Base-by-base conservation (phyloP, 108 stramenopile species). In the Nitzschia sp. region DNA sequence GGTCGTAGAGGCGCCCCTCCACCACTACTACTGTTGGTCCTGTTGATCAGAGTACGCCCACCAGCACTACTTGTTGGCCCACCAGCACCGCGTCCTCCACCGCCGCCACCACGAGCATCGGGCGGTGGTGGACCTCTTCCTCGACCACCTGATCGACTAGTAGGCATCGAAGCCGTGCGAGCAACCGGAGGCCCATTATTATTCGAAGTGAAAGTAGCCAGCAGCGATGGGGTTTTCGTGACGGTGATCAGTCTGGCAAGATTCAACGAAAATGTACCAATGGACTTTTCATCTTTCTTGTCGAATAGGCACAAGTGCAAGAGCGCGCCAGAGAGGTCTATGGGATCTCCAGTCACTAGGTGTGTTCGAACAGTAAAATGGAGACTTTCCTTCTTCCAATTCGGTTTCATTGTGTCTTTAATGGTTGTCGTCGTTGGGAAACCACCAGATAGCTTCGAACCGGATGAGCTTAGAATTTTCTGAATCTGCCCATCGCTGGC, bases 221-320 rank as follows among this genome's bases (percentile, higher is more conserved):
- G 6, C 38, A 41, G 19, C 4, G 48, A 50, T 1, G 60, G 60
- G 41, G 53, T 50, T 26, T 45, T 33, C 22, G 72, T 58, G 16
- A 68, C 46, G 36, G 52, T 55, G 22, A 82, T 57, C 41, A 82
- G 28, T 16, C 54, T 8, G 13, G 69, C 73, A 28, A 83, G 56
- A 68, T 83, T 83, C 19, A 79, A 63, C 25, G 69, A 25, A 41
- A 72, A 71, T 0, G 78, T 34, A 13, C 82, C 82, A 55, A 83
- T 55, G 44, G 67, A 26, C 2, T 26, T 15, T 1, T 19, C 31
- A 3, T n/a, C 54, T 32, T 75, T 72, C 3, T 45, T 19, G 41
- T 83, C 75, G 15, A 72, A 27, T 0, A 83, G 46, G 8, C 58
- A 35, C 19, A 83, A 17, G 29, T 76, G 74, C 58, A 79, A 27